Evolutionary conservation across 139 green algal species (phyloP), one percentile per base, ranked within the genome.

Genomic region (Micromonas pusilla): DNA sequence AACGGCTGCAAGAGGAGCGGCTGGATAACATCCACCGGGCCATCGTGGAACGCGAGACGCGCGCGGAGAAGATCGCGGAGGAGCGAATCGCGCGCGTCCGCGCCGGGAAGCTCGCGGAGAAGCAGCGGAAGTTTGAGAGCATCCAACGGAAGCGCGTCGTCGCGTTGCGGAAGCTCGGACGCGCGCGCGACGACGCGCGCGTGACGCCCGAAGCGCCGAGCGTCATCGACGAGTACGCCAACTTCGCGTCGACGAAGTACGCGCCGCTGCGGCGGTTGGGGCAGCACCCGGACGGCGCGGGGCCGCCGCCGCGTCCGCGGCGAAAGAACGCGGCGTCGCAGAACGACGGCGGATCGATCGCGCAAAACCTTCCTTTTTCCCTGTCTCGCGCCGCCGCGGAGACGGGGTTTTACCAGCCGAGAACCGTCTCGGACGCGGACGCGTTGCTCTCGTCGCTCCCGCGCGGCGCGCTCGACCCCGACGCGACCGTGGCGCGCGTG

Each of bases 161-260:
- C 73, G 86, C 85, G n/a, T 87, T 93, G 81, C 79, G 89, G 28
- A 88, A 90, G 83, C 83, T 92, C 6, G 83, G 53, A 9, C 54
- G 31, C 36, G 4, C 4, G 5, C 52, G 77, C 52, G 39, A 67
- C 30, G 19, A 33, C 6, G 9, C 25, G 25, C 13, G 19, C 25
- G 25, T 16, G 25, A 19, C 19, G 5, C 9, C 9, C 9, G 45
- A 57, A 9, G 63, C 86, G 52, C 80, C 86, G 53, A 70, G 82
- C 74, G 79, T 86, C 33, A 77, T 86, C 5, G 60, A 86, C 16
- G 78, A 85, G 39, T 93, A 93, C 74, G 87, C 84, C 75, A 81
- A 91, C 64, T 91, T 84, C 68, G 84, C 81, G 20, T 89, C 79
- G 71, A 73, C 72, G 21, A 81, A 90, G 66, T 95, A 95, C 78